Percentiles rank a stretch among this genome's conserved stretches.
phyloP scores from a whole-genome alignment of 371 early-diverging fungal genomes.

The Mucor indicus region DNA sequence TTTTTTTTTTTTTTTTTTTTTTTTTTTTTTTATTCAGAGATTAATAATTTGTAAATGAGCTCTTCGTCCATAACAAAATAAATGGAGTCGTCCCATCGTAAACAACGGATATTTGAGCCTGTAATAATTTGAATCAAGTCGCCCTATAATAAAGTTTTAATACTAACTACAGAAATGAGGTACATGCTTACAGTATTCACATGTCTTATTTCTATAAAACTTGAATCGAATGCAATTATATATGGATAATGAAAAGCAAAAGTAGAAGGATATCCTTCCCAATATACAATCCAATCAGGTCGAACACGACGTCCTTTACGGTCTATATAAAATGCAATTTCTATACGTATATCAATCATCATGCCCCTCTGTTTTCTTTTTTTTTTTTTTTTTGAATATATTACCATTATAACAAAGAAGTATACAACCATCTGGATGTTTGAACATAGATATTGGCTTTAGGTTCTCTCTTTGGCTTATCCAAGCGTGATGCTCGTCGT shows the following conservation, averaged over 20 bases:
- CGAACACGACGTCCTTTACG: constrained; percentile 78
- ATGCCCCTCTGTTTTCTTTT: too few species aligned
- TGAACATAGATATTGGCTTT: constrained; percentile 83
- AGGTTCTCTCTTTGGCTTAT: constrained; percentile 30
- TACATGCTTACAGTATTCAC: constrained; percentile 62
- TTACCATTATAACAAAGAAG: constrained; percentile 84
- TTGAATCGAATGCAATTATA: constrained; percentile 82
- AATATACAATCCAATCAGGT: constrained; percentile 71
- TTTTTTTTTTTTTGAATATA: too few species aligned
- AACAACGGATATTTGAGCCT: constrained; percentile 58
- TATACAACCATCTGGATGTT: constrained; percentile 73
- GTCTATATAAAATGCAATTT: constrained; percentile 91
- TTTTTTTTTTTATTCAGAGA: constrained; percentile 28
- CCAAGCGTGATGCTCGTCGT: constrained; percentile 32
- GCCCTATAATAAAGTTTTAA: constrained; percentile 45
- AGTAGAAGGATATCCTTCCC: constrained; percentile 73
- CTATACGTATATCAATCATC: constrained; percentile 25
- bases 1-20: neutral
- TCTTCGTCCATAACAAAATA: constrained; percentile 56
- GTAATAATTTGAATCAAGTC: constrained; percentile 62
- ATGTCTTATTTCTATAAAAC: constrained; percentile 87
- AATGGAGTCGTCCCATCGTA: constrained; percentile 53
- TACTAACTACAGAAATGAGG: too few species aligned
- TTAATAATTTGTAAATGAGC: too few species aligned
- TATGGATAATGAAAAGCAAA: constrained; percentile 80